A percentile compares a stretch with the other conserved stretches of the same genome.
These are phyloP conservation scores for Pseudonitzschia multiseries DNA, from an alignment of 108 stramenopile species.

Conservation along the genomic window DNA sequence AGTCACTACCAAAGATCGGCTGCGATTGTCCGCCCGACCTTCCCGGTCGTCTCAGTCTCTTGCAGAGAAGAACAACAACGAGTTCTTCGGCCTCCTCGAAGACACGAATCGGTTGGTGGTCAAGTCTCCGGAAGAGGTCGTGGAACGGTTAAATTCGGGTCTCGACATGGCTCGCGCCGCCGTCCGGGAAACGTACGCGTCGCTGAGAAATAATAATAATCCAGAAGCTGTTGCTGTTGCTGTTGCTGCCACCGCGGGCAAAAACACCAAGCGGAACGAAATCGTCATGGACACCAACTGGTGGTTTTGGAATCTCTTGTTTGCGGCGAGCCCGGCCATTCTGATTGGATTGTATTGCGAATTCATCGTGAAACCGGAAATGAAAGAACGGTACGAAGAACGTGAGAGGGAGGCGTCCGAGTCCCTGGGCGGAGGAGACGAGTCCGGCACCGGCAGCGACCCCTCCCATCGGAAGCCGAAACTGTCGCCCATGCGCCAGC, in stretches of 20 bases:
- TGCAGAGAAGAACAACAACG: not conserved
- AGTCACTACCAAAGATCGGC: constrained; percentile 9
- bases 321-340: constrained; percentile 33
- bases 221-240: not conserved
- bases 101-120: not conserved
- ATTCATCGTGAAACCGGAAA: constrained; percentile 31
- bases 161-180: constrained; percentile 4
- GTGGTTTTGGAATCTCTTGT: constrained; percentile 52
- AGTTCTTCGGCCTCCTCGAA: too few relatives aligned
- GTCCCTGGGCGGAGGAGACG: not conserved
- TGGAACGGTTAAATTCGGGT: not conserved
- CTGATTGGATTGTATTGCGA: constrained; percentile 39
- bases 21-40: constrained; percentile 6
- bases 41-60: not conserved
- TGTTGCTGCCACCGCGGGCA: not conserved
- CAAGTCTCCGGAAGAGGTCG: constrained; percentile 12
- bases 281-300: constrained; percentile 39
- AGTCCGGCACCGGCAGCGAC: not conserved
- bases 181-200: not conserved
- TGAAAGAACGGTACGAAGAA: constrained; percentile 18
- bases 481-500: not conserved
- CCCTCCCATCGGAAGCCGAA: too few relatives aligned
- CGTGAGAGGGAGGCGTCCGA: not conserved
- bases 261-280: not conserved
- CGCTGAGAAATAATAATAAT: not conserved